Evolutionary conservation across 78 protist genomes (phyloP).

Genomic region (Isochrysis galbana): DNA sequence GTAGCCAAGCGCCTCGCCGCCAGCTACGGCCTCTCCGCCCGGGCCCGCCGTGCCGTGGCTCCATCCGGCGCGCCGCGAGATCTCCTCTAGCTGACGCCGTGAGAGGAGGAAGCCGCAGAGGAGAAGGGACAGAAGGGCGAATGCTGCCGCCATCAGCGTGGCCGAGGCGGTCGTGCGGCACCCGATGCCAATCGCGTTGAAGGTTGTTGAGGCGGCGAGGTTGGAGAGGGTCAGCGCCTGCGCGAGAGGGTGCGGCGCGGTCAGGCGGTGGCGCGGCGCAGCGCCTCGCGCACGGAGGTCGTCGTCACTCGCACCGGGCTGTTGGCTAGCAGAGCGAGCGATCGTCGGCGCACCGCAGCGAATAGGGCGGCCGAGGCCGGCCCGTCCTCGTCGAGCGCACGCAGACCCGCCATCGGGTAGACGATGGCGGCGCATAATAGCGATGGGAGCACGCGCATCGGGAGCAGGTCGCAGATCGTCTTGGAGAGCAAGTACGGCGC

Average conservation of each 20-base stretch:
- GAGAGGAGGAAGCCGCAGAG: background rate
- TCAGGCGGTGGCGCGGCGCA: too few species aligned
- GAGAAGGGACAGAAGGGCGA: background rate
- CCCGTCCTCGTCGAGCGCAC: background rate
- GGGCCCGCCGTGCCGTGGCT: too few species aligned
- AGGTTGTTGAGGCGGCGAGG: background rate
- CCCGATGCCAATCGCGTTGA: background rate
- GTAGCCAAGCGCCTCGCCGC: too few species aligned
- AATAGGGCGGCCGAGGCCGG: background rate
- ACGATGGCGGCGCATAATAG: background rate
- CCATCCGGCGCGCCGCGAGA: too few species aligned
- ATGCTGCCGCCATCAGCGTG: background rate
- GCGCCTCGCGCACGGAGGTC: too few species aligned
- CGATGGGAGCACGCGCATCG: slow-evolving; percentile 13
- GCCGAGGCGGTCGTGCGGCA: background rate
- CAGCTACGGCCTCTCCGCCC: too few species aligned
- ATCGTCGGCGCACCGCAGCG: too few species aligned
- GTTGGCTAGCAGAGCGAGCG: too few species aligned
- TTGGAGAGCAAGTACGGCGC: background rate
- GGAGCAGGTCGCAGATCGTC: background rate
- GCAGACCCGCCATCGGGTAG: background rate
- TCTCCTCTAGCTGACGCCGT: too few species aligned
- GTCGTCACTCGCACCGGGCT: too few species aligned
- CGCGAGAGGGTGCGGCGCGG: background rate
- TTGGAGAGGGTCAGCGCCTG: background rate